Conservation (phyloP, 306 rosid genomes). For the Rubus idaeus region DNA sequence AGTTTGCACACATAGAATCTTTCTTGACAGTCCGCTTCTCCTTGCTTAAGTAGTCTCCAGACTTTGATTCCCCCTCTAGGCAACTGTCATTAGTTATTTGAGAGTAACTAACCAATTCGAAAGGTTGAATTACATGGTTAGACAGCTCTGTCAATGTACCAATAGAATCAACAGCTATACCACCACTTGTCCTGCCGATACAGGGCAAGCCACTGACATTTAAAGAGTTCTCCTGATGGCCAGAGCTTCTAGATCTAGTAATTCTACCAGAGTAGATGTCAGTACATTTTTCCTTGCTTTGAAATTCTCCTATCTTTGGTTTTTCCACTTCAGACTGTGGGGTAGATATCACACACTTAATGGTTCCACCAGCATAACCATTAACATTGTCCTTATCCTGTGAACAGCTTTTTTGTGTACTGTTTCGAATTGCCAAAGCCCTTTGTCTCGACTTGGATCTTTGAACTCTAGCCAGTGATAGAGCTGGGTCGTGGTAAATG, state of each 20-base stretch:
- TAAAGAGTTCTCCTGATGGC: slow-evolving; percentile 30
- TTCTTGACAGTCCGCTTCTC: slow-evolving; percentile 30
- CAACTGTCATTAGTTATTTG: slow-evolving; percentile 24
- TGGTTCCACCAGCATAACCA: slow-evolving; percentile 31
- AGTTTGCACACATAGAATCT: slow-evolving; percentile 26
- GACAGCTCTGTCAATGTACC: slow-evolving; percentile 13
- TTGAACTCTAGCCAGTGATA: slow-evolving; percentile 73
- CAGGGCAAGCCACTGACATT: slow-evolving; percentile 32
- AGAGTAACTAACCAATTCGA: slow-evolving; percentile 29
- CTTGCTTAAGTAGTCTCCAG: slow-evolving; percentile 28
- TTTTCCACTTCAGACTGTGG: slow-evolving; percentile 40
- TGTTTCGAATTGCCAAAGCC: slow-evolving; percentile 69
- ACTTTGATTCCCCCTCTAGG: slow-evolving; percentile 24
- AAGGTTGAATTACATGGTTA: slow-evolving; percentile 33
- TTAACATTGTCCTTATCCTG: slow-evolving; percentile 31
- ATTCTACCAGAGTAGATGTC: slow-evolving; percentile 31
- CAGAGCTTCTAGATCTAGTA: slow-evolving; percentile 46
- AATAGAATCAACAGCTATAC: slow-evolving; percentile 8
- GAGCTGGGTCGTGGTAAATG: slow-evolving; percentile 46
- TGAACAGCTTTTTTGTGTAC: slow-evolving; percentile 46
- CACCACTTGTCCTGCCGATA: slow-evolving; percentile 28
- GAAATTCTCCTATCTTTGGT: slow-evolving; percentile 27
- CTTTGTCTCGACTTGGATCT: slow-evolving; percentile 88
- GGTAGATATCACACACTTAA: slow-evolving; percentile 38
- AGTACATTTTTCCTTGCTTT: slow-evolving; percentile 26